A percentile compares a stretch with the other conserved stretches of the same genome.
These are phyloP conservation scores for Uromyces viciae-fabae DNA, from an alignment of 1,284 basidiomycete genomes.

Conservation along the genomic window DNA sequence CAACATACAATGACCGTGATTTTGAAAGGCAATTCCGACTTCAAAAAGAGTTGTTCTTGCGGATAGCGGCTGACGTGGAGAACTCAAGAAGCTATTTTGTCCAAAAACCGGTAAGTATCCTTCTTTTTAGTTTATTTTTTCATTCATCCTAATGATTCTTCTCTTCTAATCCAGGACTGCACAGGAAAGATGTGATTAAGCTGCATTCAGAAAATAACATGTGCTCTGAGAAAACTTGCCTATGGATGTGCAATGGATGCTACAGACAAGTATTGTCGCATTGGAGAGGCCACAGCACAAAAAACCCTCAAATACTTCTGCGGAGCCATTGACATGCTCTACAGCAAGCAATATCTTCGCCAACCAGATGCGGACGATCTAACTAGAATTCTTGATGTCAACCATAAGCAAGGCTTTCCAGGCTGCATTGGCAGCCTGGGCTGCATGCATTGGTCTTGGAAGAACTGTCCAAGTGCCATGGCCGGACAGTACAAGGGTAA, in stretches of 20 bases:
- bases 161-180: background rate
- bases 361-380: background rate
- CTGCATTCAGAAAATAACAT: background rate
- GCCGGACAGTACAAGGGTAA: background rate
- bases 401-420: background rate
- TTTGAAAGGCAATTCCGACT: background rate
- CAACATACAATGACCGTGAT: background rate
- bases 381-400: background rate
- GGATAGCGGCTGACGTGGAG: background rate
- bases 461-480: constrained; percentile 19
- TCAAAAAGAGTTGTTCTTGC: background rate
- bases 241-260: background rate
- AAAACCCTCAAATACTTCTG: background rate
- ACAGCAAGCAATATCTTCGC: background rate
- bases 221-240: background rate
- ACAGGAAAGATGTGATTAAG: background rate
- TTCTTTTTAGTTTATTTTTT: background rate
- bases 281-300: background rate
- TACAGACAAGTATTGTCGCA: background rate
- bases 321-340: background rate
- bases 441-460: constrained; percentile 31
- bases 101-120: background rate
- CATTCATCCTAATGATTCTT: background rate
- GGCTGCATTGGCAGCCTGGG: constrained; percentile 13
- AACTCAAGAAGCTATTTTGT: background rate